Percentiles rank a stretch among this genome's conserved stretches.
These are phyloP conservation scores for Lepidopterella palustris DNA, from an alignment of 495 filamentous ascomycete genomes.

Conservation along the genomic window DNA sequence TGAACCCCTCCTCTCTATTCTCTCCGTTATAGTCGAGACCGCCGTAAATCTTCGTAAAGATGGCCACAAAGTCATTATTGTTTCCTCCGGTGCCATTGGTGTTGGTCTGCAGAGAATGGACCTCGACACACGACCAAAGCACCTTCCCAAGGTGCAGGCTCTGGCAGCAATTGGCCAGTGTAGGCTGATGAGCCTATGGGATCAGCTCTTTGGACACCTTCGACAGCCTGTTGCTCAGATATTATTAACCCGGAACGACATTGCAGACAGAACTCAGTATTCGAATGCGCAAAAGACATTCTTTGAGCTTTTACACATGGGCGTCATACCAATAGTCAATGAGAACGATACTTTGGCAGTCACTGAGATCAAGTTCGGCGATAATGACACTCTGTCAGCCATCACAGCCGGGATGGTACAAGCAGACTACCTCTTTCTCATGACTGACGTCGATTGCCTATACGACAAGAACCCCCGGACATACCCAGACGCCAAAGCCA, in stretches of 20 bases:
- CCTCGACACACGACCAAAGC: slow-evolving; percentile 79
- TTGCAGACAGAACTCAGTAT: slow-evolving; percentile 94
- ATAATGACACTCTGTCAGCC: slow-evolving; percentile 94
- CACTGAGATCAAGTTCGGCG: slow-evolving; percentile 98
- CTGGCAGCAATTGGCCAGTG: slow-evolving; percentile 95
- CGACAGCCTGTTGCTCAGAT: slow-evolving; percentile 90
- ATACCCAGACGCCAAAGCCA: slow-evolving; percentile 75
- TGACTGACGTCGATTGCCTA: slow-evolving; percentile 97
- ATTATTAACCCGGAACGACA: slow-evolving; percentile 90
- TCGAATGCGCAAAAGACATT: slow-evolving; percentile 94
- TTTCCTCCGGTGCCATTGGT: slow-evolving; percentile 94
- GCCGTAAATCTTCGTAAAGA: slow-evolving; percentile 75
- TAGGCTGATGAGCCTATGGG: slow-evolving; percentile 91
- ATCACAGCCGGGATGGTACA: slow-evolving; percentile 97
- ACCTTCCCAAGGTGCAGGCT: slow-evolving; percentile 83
- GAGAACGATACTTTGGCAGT: slow-evolving; percentile 97
- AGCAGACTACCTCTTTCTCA: slow-evolving; percentile 93
- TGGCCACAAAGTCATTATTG: slow-evolving; percentile 90
- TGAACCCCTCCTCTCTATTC: slow-evolving; percentile 85
- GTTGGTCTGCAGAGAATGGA: slow-evolving; percentile 87
- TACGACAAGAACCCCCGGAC: slow-evolving; percentile 92
- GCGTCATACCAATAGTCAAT: slow-evolving; percentile 95
- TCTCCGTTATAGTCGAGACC: slow-evolving; percentile 88
- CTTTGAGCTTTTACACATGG: slow-evolving; percentile 83
- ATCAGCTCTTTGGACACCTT: slow-evolving; percentile 80